Evolutionary conservation across 1,284 basidiomycete species (phyloP), one percentile per base, ranked within the genome.

Genomic region (Tilletia horrida): DNA sequence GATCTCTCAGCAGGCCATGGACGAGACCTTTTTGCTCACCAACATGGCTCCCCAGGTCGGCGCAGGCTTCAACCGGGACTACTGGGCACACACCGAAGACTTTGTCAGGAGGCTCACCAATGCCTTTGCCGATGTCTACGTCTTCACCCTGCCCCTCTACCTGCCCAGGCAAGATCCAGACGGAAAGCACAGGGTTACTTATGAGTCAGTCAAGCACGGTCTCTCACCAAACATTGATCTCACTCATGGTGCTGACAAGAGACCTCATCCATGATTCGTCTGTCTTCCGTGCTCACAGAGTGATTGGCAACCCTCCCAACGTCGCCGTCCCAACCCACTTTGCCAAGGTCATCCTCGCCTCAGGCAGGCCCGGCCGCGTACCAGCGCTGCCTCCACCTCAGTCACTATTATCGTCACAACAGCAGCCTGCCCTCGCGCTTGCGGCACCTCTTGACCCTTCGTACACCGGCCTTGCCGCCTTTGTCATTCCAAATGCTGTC

Each of bases 21-120:
- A 97, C 82, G 93, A 98, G 84, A 99, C 96, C 0, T 98, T 99
- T 83, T 84, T 91, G 50, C 84, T 99, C 62, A 89, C 91, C 3
- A 99, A 99, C 81, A 97, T 98, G 66, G 94, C 96, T 0, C 96
- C 96, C 44, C 96, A 98, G 86, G 93, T 98, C 13, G 96, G 96
- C 1, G 91, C 88, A 57, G 95, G 95, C 0, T 98, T 98, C 86
- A 99, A 98, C 81, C 86, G 96, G 65, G 93, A 98, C 81, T 98
- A 93, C 92, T 79, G 77, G 77, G 78, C 77, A 9, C 96, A 94
- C 81, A 83, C 94, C 11, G 96, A 98, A 83, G 90, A 96, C 77
- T 98, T 95, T 88, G 95, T 93, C 81, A 87, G 96, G 31, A 86
- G 90, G 9, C 86, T 98, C 52, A 97, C 95, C 0, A 86, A 84